phyloP scores from a whole-genome alignment of 306 rosid genomes.

The Echinosophora koreensis region DNA sequence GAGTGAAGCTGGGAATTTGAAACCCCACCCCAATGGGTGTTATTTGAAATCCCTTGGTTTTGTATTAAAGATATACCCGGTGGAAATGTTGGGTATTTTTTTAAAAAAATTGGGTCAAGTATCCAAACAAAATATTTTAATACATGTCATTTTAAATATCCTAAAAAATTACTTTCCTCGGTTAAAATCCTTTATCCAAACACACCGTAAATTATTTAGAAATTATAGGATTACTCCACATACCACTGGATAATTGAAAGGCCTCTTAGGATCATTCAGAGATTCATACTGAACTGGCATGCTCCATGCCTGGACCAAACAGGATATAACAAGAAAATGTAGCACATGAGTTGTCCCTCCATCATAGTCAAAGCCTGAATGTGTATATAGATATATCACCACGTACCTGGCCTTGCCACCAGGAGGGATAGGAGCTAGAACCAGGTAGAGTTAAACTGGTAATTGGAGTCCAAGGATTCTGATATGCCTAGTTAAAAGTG shows the following conservation, averaged over 20 bases:
- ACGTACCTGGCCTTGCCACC: slow-evolving; percentile 38
- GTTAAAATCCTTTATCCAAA: too few relatives aligned
- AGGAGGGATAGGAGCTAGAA: slow-evolving; percentile 25
- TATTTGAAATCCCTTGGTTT: too few relatives aligned
- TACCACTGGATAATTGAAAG: slow-evolving; percentile 23
- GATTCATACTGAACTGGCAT: neutral
- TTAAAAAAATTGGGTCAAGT: too few relatives aligned
- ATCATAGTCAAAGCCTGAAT: slow-evolving; percentile 8
- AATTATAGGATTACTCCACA: slow-evolving; percentile 34
- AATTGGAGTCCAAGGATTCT: neutral
- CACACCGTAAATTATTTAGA: neutral
- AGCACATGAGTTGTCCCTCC: slow-evolving; percentile 18
- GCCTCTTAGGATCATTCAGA: neutral
- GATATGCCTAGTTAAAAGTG: slow-evolving; percentile 44
- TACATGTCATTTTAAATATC: too few relatives aligned
- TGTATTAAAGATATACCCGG: too few relatives aligned
- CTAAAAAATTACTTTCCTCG: too few relatives aligned
- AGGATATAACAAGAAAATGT: slow-evolving; percentile 24
- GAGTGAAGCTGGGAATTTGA: too few relatives aligned
- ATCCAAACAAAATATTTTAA: too few relatives aligned
- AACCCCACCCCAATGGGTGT: too few relatives aligned
- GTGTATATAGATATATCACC: slow-evolving; percentile 17
- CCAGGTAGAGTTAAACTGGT: neutral
- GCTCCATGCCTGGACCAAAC: slow-evolving; percentile 16
- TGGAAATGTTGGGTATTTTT: too few relatives aligned